A percentile compares a stretch with the other conserved stretches of the same genome.
phyloP scores from a whole-genome alignment of 805 yeast species.

The Hanseniaspora singularis region DNA sequence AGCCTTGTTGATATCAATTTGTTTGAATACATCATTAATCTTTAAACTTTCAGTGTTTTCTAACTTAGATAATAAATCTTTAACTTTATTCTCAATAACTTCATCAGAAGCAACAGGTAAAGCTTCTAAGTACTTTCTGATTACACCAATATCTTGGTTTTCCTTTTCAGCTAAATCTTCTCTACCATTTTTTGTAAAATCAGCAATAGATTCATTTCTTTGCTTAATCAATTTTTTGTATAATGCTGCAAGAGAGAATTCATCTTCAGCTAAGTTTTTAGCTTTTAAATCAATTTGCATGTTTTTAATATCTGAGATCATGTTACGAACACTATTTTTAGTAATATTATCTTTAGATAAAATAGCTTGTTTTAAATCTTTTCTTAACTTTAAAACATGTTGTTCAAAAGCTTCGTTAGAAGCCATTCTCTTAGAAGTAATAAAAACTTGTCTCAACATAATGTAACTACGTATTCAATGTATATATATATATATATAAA shows the following conservation, averaged over 20 bases:
- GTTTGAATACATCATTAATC: slow-evolving; percentile 25
- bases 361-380: slow-evolving; percentile 39
- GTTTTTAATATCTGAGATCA: slow-evolving; percentile 35
- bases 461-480: no score
- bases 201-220: slow-evolving; percentile 39
- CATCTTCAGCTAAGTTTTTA: slow-evolving; percentile 27
- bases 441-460: neutral
- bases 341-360: slow-evolving; percentile 32
- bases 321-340: slow-evolving; percentile 36
- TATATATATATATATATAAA: no score
- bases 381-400: slow-evolving; percentile 30
- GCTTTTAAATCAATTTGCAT: slow-evolving; percentile 30
- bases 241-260: slow-evolving; percentile 29
- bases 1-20: slow-evolving; percentile 1
- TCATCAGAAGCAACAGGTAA: slow-evolving; percentile 41
- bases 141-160: slow-evolving; percentile 33
- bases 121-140: slow-evolving; percentile 31
- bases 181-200: slow-evolving; percentile 37
- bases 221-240: slow-evolving; percentile 38
- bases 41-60: slow-evolving; percentile 23
- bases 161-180: slow-evolving; percentile 46
- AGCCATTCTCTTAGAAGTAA: neutral
- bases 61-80: slow-evolving; percentile 21
- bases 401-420: slow-evolving; percentile 28
- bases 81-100: slow-evolving; percentile 31